A percentile compares a stretch with the other conserved stretches of the same genome.
Evolutionary conservation across 2,329 filamentous ascomycete species (phyloP).

Genomic region (Ceratocystis harringtonii): DNA sequence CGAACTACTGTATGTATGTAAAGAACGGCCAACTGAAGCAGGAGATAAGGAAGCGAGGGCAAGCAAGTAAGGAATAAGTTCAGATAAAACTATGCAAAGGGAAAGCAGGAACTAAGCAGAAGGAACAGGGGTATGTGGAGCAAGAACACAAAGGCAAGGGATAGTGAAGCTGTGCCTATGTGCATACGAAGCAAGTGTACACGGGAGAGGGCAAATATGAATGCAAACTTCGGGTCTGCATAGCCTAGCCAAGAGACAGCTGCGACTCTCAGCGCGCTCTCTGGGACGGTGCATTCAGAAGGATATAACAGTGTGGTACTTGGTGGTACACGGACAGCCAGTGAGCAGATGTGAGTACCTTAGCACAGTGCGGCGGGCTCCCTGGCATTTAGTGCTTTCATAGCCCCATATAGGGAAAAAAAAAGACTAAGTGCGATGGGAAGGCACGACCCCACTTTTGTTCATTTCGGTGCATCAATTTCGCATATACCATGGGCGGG

Average conservation of each 20-base stretch:
- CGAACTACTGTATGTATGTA: not conserved
- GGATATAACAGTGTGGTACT: not conserved
- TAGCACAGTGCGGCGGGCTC: not conserved
- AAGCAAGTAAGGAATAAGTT: not conserved
- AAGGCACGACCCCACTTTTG: not conserved
- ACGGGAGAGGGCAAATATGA: not conserved
- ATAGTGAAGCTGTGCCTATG: not conserved
- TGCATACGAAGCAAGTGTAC: not conserved
- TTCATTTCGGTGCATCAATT: constrained; percentile 4
- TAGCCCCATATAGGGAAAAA: not conserved
- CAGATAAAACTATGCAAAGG: not conserved
- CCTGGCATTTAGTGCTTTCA: not conserved
- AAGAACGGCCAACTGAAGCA: not conserved
- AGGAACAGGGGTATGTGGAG: not conserved
- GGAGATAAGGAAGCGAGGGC: not conserved
- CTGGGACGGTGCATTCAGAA: not conserved
- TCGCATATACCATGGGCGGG: constrained; percentile 3
- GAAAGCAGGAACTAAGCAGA: constrained; percentile 1
- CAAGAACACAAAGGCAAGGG: not conserved
- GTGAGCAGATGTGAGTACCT: not conserved
- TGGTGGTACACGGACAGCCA: not conserved
- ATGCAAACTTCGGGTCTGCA: too few species aligned
- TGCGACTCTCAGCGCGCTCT: not conserved
- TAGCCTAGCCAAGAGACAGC: not conserved
- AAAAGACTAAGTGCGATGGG: not conserved